phyloP scores from a whole-genome alignment of 495 filamentous ascomycete genomes.

The Aspergillus taichungensis region DNA sequence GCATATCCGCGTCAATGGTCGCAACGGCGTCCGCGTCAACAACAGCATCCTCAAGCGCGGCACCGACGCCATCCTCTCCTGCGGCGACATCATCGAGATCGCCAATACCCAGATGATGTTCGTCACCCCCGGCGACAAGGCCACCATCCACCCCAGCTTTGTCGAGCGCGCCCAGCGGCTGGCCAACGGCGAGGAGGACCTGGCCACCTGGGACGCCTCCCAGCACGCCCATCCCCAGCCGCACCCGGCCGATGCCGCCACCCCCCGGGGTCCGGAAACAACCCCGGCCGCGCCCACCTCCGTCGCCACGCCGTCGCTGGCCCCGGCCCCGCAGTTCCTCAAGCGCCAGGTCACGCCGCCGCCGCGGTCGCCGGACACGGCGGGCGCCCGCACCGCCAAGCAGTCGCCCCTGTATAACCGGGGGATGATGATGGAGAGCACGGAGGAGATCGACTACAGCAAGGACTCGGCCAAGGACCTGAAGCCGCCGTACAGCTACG shows the following conservation, averaged over 20 bases:
- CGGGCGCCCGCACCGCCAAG: slow-evolving; percentile 42
- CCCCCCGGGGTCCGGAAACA: slow-evolving; percentile 3
- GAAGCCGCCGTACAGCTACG: slow-evolving; percentile 93
- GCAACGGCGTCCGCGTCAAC: slow-evolving; percentile 82
- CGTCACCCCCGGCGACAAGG: slow-evolving; percentile 62
- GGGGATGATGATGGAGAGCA: slow-evolving; percentile 64
- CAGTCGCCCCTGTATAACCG: slow-evolving; percentile 52
- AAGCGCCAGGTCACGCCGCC: slow-evolving; percentile 61
- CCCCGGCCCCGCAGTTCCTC: slow-evolving; percentile 61
- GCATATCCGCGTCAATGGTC: slow-evolving; percentile 78
- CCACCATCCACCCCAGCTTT: slow-evolving; percentile 50
- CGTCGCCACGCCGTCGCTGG: slow-evolving; percentile 46
- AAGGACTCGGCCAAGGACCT: slow-evolving; percentile 74
- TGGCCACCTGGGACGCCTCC: slow-evolving; percentile 27
- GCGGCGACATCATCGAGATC: slow-evolving; percentile 84
- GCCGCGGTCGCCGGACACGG: slow-evolving; percentile 39
- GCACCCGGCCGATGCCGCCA: too few relatives aligned
- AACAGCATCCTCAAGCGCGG: slow-evolving; percentile 57
- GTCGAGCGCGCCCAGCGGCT: slow-evolving; percentile 42
- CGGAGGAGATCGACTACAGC: slow-evolving; percentile 77
- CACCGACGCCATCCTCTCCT: slow-evolving; percentile 54
- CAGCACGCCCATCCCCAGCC: slow-evolving; percentile 32
- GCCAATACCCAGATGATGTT: slow-evolving; percentile 97
- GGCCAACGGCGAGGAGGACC: slow-evolving; percentile 36
- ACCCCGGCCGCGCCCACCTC: slow-evolving; percentile 19